phyloP scores from a whole-genome alignment of 495 filamentous ascomycete species.

The Chaetomium cochliodes region DNA sequence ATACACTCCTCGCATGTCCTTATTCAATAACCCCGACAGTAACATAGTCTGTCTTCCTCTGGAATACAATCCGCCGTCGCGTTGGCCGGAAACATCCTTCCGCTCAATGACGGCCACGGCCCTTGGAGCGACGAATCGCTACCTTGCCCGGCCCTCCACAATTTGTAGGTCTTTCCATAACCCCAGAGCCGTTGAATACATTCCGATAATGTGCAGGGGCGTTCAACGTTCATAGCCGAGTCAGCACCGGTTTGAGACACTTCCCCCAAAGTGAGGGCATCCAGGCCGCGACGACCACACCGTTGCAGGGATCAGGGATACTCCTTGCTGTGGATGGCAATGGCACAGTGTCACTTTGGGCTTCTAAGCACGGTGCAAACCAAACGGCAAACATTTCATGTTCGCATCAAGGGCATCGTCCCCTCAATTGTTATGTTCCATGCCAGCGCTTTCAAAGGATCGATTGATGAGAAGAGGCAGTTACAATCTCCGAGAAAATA shows the following conservation, averaged over 20 bases:
- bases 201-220: too few species aligned
- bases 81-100: too few species aligned
- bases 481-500: too few species aligned
- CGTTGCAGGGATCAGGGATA: conserved; percentile 19
- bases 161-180: too few species aligned
- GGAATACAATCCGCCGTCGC: too few species aligned
- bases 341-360: conserved; percentile 18
- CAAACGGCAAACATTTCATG: conserved; percentile 3
- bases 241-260: background rate
- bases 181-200: too few species aligned
- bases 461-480: background rate
- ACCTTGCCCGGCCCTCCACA: too few species aligned
- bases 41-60: too few species aligned
- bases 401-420: background rate
- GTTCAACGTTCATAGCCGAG: background rate
- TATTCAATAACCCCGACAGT: too few species aligned
- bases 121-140: too few species aligned
- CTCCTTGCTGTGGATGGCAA: background rate
- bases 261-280: conserved; percentile 5
- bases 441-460: background rate
- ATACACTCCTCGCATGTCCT: too few species aligned
- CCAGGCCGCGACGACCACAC: background rate
- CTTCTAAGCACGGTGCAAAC: conserved; percentile 24
- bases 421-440: background rate
- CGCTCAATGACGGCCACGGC: too few species aligned